Evolutionary conservation across 2,329 filamentous ascomycete genomes (phyloP), one percentile per base, ranked within the genome.

Genomic region (Aspergillus tubingensis): DNA sequence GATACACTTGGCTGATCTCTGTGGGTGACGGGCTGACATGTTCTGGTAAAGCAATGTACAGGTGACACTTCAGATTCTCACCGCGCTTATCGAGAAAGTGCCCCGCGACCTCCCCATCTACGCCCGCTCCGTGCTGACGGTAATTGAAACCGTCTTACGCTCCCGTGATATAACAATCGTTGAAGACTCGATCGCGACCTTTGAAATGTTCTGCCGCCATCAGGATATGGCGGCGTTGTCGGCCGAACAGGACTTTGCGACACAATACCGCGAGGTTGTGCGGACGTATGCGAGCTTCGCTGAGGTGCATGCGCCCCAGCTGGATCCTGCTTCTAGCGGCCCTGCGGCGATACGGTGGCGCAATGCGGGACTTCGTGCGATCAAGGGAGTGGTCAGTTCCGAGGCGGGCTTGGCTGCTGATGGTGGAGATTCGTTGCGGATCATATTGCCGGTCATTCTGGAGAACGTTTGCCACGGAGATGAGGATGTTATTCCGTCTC

Each of bases 81-180:
- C 89, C 62, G 92, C 93, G 49, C 84, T 99, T 69, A 92, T 98
- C 76, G 93, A 98, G 74, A 97, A 97, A 79, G 86, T 91, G 47
- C 90, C 92, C 62, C 90, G 93, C 74, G 93, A 97, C 74, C 86
- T 97, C 52, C 91, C 92, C 54, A 87, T 99, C 54, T 96, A 96
- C 74, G 92, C 92, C 51, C 85, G 86, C 64, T 91, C 91, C 71
- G 88, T 97, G 58, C 86, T 98, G 72, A 91, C 89, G 69, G 90
- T 97, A 65, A 85, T 98, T 71, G 87, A 89, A 66, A 88, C 88
- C 58, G 89, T 98, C 69, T 85, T 98, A 57, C 86, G 87, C 62
- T 96, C 92, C 64, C 88, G 89, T 75, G 92, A 98, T 75, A 90
- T 98, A 65, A 91, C 90, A 67, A 91, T 98, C 88, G 88, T 96